Conservation (phyloP, 2,329 filamentous ascomycete genomes). For the Thelonectria olida region DNA sequence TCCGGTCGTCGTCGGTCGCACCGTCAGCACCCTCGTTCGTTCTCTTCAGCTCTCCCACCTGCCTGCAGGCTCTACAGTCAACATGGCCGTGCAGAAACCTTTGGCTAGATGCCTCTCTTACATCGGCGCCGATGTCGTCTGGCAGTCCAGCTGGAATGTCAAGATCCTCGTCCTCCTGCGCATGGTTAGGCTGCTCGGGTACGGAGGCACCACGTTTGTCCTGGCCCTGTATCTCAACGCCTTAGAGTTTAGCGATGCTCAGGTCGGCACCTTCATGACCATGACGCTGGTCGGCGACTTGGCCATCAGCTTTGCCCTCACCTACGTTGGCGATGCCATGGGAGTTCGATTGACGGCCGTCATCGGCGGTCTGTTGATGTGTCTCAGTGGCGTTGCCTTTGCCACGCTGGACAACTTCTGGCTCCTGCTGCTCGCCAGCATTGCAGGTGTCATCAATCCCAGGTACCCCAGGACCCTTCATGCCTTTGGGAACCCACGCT, state of each 20-base stretch:
- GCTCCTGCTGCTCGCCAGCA: constrained; percentile 28
- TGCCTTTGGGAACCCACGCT: neutral
- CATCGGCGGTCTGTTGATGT: constrained; percentile 31
- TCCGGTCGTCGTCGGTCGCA: neutral
- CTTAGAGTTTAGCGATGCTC: constrained; percentile 26
- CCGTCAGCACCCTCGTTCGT: neutral
- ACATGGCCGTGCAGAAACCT: constrained; percentile 19
- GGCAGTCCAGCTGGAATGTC: constrained; percentile 30
- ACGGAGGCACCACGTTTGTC: constrained; percentile 33
- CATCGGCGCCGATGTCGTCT: constrained; percentile 31
- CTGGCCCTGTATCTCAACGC: constrained; percentile 34
- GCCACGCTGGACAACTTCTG: constrained; percentile 32
- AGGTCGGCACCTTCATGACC: constrained; percentile 36
- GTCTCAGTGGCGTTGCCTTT: constrained; percentile 26
- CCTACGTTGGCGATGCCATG: constrained; percentile 30
- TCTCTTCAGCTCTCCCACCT: neutral
- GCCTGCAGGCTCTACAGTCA: neutral
- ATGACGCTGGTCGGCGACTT: constrained; percentile 33
- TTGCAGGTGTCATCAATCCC: constrained; percentile 32
- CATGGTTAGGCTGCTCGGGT: constrained; percentile 31
- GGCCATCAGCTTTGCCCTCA: constrained; percentile 36
- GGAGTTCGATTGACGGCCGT: constrained; percentile 26
- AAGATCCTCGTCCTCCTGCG: constrained; percentile 33
- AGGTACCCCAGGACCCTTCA: constrained; percentile 10
- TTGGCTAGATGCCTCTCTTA: constrained; percentile 19